phyloP scores from a whole-genome alignment of 176 grass and related monocot genomes.

The Avena sativa region DNA sequence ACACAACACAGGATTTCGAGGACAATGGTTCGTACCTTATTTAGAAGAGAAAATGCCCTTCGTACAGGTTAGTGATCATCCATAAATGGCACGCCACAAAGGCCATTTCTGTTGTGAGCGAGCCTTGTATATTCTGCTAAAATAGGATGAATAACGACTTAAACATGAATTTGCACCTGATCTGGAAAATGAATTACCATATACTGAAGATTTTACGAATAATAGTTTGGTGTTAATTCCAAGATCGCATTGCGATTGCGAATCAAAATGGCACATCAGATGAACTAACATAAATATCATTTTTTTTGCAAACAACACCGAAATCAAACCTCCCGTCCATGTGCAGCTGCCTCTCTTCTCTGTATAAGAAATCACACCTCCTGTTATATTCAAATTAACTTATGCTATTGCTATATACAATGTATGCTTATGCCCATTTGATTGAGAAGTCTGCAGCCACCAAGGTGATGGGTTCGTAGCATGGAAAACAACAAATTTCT shows the following conservation, averaged over 20 bases:
- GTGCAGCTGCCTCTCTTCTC: too few relatives aligned
- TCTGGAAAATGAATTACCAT: neutral
- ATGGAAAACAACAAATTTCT: too few relatives aligned
- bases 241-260: neutral
- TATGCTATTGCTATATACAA: too few relatives aligned
- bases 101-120: slow-evolving; percentile 77
- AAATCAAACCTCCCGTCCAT: too few relatives aligned
- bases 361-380: too few relatives aligned
- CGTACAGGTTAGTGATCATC: slow-evolving; percentile 88
- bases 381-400: too few relatives aligned
- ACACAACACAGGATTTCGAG: neutral
- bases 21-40: slow-evolving; percentile 55
- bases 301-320: too few relatives aligned
- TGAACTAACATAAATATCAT: neutral
- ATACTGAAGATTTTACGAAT: neutral
- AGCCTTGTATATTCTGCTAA: slow-evolving; percentile 86
- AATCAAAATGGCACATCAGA: neutral
- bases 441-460: too few relatives aligned
- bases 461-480: too few relatives aligned
- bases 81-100: slow-evolving; percentile 82
- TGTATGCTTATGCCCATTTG: too few relatives aligned
- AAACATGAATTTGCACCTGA: neutral
- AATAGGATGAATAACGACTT: neutral
- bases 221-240: neutral
- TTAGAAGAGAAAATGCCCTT: slow-evolving; percentile 87